phyloP scores from a whole-genome alignment of 2,329 filamentous ascomycete genomes.

The Pseudomassariella vexata region DNA sequence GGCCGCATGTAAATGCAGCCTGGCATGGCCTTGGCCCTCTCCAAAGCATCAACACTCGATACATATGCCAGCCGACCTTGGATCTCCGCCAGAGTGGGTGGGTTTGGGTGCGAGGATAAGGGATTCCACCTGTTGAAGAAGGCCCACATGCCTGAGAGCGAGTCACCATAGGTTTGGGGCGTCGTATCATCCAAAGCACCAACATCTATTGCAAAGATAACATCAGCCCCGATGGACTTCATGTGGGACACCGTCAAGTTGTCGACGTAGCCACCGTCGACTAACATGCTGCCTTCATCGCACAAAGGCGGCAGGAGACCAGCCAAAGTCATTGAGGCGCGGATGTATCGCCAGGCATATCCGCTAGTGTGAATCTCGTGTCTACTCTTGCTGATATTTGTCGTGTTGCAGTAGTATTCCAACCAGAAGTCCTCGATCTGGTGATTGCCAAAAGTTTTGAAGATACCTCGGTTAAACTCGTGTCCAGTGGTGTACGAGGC shows the following conservation, averaged over 20 bases:
- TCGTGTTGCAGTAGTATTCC: conserved; percentile 98
- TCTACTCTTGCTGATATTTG: conserved; percentile 92
- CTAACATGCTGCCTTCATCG: conserved; percentile 92
- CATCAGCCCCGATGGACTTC: conserved; percentile 87
- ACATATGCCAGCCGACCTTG: conserved; percentile 94
- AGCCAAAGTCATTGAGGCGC: conserved; percentile 93
- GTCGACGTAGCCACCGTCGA: conserved; percentile 95
- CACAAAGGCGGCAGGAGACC: conserved; percentile 89
- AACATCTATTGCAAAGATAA: conserved; percentile 94
- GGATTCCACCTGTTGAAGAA: conserved; percentile 96
- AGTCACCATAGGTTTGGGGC: conserved; percentile 90
- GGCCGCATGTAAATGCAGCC: conserved; percentile 96
- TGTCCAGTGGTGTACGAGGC: conserved; percentile 97
- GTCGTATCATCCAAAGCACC: conserved; percentile 87
- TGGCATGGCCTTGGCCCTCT: conserved; percentile 83
- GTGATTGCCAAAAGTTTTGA: conserved; percentile 94
- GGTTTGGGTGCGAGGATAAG: conserved; percentile 81
- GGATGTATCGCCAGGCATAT: conserved; percentile 95
- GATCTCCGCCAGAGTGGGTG: conserved; percentile 91
- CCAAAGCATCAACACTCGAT: conserved; percentile 86
- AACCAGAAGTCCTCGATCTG: conserved; percentile 99
- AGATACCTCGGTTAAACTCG: conserved; percentile 97
- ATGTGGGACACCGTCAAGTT: conserved; percentile 96
- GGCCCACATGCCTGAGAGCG: conserved; percentile 90
- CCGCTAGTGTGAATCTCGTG: conserved; percentile 92